These are phyloP conservation scores for Fusarium protoensiforme DNA, from an alignment of 2,329 filamentous ascomycete species.

Conservation along the genomic window DNA sequence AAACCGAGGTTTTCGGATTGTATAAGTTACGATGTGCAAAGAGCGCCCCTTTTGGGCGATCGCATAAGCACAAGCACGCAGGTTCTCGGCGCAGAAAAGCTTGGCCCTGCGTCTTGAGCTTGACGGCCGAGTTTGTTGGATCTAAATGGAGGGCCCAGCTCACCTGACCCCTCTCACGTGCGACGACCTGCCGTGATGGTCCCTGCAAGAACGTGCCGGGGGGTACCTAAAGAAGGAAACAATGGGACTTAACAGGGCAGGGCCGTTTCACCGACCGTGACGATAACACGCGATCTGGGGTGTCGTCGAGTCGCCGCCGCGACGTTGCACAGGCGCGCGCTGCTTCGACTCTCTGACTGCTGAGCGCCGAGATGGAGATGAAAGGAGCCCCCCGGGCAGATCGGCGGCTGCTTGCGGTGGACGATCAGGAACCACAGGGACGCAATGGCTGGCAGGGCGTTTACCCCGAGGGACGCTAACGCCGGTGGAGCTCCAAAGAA, in stretches of 20 bases:
- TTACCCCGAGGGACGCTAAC: not conserved
- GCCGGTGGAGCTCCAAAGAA: not conserved
- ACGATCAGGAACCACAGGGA: conserved; percentile 5
- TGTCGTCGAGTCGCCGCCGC: not conserved
- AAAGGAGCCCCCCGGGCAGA: not conserved
- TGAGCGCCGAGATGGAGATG: not conserved
- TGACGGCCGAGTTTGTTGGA: not conserved
- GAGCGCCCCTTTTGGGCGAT: not conserved
- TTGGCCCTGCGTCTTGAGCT: not conserved
- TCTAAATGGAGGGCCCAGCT: not conserved
- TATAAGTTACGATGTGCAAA: not conserved
- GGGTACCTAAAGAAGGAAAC: conserved; percentile 12
- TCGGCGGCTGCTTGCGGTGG: conserved; percentile 4
- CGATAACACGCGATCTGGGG: conserved; percentile 16
- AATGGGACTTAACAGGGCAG: not conserved
- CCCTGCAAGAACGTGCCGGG: not conserved
- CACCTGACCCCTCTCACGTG: conserved; percentile 36
- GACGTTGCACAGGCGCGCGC: conserved; percentile 16
- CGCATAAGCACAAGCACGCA: not conserved
- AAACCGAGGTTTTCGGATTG: not conserved
- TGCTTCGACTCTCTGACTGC: not conserved
- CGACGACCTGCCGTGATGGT: not conserved
- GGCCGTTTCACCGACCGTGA: conserved; percentile 25
- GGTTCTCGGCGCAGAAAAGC: not conserved
- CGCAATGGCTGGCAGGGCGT: not conserved